Evolutionary conservation across 805 yeast species (phyloP).

Genomic region (Metschnikowia santaceciliae): DNA sequence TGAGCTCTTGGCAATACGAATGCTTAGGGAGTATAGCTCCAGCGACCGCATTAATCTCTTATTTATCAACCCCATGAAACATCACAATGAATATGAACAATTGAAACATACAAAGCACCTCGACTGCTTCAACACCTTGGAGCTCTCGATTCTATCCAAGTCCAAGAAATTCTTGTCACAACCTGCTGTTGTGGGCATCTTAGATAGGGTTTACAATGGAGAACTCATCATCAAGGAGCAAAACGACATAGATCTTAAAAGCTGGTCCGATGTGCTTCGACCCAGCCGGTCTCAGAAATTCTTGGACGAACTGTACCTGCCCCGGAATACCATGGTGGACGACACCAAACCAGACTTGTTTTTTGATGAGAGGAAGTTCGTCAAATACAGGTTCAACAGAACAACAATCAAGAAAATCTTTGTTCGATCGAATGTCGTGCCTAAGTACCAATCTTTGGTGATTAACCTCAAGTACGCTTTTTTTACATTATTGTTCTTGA

Average conservation of each 20-base stretch:
- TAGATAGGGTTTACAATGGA: slow-evolving; percentile 51
- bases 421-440: slow-evolving; percentile 32
- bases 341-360: slow-evolving; percentile 2
- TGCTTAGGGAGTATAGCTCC: slow-evolving; percentile 44
- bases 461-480: slow-evolving; percentile 32
- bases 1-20: slow-evolving; percentile 49
- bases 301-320: background rate
- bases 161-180: slow-evolving; percentile 51
- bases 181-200: slow-evolving; percentile 45
- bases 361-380: slow-evolving; percentile 18
- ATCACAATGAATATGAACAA: slow-evolving; percentile 15
- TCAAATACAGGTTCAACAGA: slow-evolving; percentile 30
- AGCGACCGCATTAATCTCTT: slow-evolving; percentile 43
- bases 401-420: slow-evolving; percentile 29
- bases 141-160: slow-evolving; percentile 49
- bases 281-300: background rate
- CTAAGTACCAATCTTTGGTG: slow-evolving; percentile 40
- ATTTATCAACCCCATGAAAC: slow-evolving; percentile 43
- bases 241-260: slow-evolving; percentile 18
- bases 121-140: slow-evolving; percentile 43
- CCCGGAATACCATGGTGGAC: background rate
- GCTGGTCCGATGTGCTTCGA: slow-evolving; percentile 4
- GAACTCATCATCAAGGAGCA: slow-evolving; percentile 39
- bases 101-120: slow-evolving; percentile 18
- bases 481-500: slow-evolving; percentile 28